phyloP scores from a whole-genome alignment of 768 basidiomycete species.

The Termitomyces eurrhizus region DNA sequence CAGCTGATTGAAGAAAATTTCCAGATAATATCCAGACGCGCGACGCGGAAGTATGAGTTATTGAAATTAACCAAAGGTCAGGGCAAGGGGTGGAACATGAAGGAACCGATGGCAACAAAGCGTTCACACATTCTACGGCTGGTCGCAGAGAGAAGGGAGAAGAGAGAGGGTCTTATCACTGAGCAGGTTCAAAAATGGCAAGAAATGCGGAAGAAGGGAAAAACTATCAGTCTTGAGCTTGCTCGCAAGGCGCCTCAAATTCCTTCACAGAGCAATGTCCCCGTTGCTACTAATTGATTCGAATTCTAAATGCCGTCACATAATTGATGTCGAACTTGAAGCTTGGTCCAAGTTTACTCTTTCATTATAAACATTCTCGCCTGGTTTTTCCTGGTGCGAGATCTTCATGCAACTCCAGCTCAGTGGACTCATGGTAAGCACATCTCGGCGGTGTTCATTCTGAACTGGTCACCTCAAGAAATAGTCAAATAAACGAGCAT shows the following conservation, averaged over 20 bases:
- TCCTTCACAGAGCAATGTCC: constrained; percentile 3
- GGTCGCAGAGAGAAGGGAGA: constrained; percentile 37
- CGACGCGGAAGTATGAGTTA: constrained; percentile 33
- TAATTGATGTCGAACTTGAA: neutral
- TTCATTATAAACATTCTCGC: neutral
- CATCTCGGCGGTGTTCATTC: neutral
- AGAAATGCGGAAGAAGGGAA: constrained; percentile 29
- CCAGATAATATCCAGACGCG: constrained; percentile 35
- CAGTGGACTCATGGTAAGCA: neutral
- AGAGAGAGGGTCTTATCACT: constrained; percentile 35
- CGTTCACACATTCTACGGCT: constrained; percentile 42
- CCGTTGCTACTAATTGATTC: constrained; percentile 3
- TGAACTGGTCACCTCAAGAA: too few relatives aligned
- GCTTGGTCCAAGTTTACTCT: neutral
- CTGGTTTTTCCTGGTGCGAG: neutral
- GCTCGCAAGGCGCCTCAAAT: neutral
- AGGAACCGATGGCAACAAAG: constrained; percentile 38
- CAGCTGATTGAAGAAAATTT: constrained; percentile 65
- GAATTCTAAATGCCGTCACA: neutral
- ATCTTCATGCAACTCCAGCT: neutral
- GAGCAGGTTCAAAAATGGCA: constrained; percentile 31
- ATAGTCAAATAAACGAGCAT: neutral
- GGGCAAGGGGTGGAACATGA: constrained; percentile 39
- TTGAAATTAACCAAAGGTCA: constrained; percentile 36
- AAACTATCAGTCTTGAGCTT: constrained; percentile 18